Base-by-base conservation (phyloP, 2,329 filamentous ascomycete genomes). In the Pyrenophora graminea region DNA sequence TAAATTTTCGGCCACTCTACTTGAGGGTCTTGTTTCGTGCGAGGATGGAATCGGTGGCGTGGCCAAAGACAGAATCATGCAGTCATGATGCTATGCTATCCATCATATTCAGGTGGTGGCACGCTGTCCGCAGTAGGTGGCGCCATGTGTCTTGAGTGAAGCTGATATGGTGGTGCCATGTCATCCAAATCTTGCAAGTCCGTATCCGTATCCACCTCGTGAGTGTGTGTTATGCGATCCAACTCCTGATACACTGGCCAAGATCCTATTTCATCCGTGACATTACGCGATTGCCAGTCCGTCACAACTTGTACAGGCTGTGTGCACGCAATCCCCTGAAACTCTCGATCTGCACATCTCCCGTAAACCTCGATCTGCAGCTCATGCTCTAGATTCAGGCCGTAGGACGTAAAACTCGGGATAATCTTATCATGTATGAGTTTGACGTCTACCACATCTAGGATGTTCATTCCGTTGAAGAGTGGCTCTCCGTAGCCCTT, bases 371-470 rank as follows among this genome's bases (percentile, higher is more conserved):
- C 53, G 3, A 70, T 62, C 39, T 63, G 56, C 3, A 69, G 6
- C 18, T 58, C 55, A 27, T 69, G 61, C 30, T 63, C 56, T 41
- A 69, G 18, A 2, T 53, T 43, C 1, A 67, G n/a, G 3, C 61
- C 66, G 39, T 67, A 70, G 31, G 56, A 65, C 4, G 61, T 62
- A 44, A 70, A 70, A 19, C 62, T 60, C 1, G 67, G 65, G 0
- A 54, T 39, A 6, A 59, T 25, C 6, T 36, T 41, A 7, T 56
- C 52, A 5, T 57, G 44, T 9, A 23, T 36, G 6, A 64, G 19
- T 4, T 38, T 43, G 17, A 59, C 25, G 2, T 51, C 53, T 19
- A 34, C 54, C 1, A 62, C 23, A 2, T 60, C 45, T 25, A 48
- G 17, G 2, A 65, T 42, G 6, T 55, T 36, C 9, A 65, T 41